Percentiles rank a stretch among this genome's conserved stretches.
Evolutionary conservation across 1,284 basidiomycete genomes (phyloP).

Genomic region (Ceratobasidium sp.): DNA sequence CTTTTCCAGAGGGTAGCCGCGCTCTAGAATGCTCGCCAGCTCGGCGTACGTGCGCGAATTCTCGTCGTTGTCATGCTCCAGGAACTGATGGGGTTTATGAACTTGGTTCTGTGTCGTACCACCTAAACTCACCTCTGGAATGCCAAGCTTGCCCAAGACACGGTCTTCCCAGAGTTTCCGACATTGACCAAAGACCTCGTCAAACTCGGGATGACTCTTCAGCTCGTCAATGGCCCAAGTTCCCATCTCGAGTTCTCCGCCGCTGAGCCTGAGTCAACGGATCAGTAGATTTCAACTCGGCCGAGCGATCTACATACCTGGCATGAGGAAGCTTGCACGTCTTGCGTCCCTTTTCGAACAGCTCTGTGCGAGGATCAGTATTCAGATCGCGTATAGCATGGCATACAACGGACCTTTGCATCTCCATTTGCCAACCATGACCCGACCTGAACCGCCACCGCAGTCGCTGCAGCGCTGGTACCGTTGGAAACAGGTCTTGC

Average conservation of each 20-base stretch:
- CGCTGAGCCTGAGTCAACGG: slow-evolving; percentile 31
- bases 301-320: neutral
- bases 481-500: slow-evolving; percentile 40
- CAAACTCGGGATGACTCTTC: slow-evolving; percentile 31
- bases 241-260: slow-evolving; percentile 41
- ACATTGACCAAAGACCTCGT: slow-evolving; percentile 33
- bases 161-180: slow-evolving; percentile 36
- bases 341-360: slow-evolving; percentile 43
- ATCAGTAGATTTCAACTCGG: slow-evolving; percentile 7
- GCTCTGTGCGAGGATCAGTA: slow-evolving; percentile 30
- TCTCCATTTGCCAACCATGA: slow-evolving; percentile 43
- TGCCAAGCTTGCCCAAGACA: slow-evolving; percentile 32
- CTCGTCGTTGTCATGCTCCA: slow-evolving; percentile 35
- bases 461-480: slow-evolving; percentile 43
- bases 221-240: slow-evolving; percentile 40
- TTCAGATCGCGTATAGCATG: neutral
- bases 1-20: slow-evolving; percentile 31
- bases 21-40: slow-evolving; percentile 28
- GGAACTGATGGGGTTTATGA: slow-evolving; percentile 13
- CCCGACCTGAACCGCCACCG: slow-evolving; percentile 42
- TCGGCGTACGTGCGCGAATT: slow-evolving; percentile 31
- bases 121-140: slow-evolving; percentile 14
- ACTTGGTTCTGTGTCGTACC: neutral
- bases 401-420: slow-evolving; percentile 37
- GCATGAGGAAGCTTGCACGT: slow-evolving; percentile 40